phyloP scores from a whole-genome alignment of 371 early-diverging fungal genomes.

The Mortierella sp. region DNA sequence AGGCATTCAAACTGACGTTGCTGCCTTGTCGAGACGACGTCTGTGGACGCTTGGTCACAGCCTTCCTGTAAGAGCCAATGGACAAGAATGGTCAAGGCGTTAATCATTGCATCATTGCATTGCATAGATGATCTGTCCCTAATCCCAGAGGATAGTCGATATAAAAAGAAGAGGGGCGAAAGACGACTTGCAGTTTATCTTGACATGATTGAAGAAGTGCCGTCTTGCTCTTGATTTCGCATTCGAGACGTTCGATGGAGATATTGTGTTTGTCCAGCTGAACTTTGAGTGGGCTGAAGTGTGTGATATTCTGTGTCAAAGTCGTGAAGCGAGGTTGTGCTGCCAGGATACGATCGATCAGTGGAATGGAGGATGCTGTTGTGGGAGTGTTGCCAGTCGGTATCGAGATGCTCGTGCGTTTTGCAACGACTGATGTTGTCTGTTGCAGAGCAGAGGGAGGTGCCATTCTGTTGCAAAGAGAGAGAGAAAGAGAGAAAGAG shows the following conservation, averaged over 20 bases:
- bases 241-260: conserved; percentile 43
- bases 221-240: conserved; percentile 43
- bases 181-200: conserved; percentile 38
- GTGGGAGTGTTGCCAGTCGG: background rate
- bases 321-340: conserved; percentile 51
- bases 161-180: background rate
- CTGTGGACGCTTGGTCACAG: conserved; percentile 35
- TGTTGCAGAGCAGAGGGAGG: conserved; percentile 7
- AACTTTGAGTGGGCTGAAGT: conserved; percentile 50
- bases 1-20: conserved; percentile 28
- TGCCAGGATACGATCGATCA: conserved; percentile 39
- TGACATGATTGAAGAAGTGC: conserved; percentile 36
- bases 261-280: conserved; percentile 48
- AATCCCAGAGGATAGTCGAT: background rate
- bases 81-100: too few relatives aligned
- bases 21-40: conserved; percentile 37
- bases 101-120: too few relatives aligned
- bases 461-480: conserved; percentile 4
- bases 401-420: background rate
- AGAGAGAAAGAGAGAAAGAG: conserved; percentile 3
- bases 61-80: conserved; percentile 21
- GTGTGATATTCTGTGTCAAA: conserved; percentile 51
- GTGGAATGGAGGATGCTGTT: conserved; percentile 1
- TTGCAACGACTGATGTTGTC: background rate
- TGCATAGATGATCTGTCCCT: too few relatives aligned